Evolutionary conservation across 1,284 basidiomycete genomes (phyloP).

Genomic region (Pseudozyma flocculosa): DNA sequence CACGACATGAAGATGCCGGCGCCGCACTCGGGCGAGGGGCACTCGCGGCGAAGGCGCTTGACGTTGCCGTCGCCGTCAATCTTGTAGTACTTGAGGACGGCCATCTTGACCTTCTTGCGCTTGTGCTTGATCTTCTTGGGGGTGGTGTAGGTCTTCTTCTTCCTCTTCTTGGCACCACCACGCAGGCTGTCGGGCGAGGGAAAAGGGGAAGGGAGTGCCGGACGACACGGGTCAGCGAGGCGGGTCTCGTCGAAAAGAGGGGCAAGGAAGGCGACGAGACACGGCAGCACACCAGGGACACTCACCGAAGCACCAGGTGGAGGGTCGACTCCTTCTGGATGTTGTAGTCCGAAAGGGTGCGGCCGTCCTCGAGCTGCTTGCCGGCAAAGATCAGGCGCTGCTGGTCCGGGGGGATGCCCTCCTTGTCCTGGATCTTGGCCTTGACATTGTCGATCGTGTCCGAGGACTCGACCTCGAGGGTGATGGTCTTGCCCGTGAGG

Average conservation of each 20-base stretch:
- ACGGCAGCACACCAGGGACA: neutral
- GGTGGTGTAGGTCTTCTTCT: slow-evolving; percentile 98
- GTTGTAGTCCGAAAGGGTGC: slow-evolving; percentile 67
- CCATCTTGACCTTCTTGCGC: slow-evolving; percentile 98
- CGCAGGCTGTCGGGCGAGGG: slow-evolving; percentile 68
- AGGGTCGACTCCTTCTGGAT: slow-evolving; percentile 68
- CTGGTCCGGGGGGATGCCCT: slow-evolving; percentile 87
- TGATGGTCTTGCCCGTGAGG: slow-evolving; percentile 59
- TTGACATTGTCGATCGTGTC: slow-evolving; percentile 59
- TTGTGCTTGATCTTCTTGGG: slow-evolving; percentile 99
- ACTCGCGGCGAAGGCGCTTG: slow-evolving; percentile 97
- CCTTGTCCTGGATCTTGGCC: slow-evolving; percentile 64
- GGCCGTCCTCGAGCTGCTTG: slow-evolving; percentile 76
- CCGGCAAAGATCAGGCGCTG: slow-evolving; percentile 97
- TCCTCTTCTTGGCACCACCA: slow-evolving; percentile 98
- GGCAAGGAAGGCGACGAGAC: neutral
- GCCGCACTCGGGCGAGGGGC: slow-evolving; percentile 64
- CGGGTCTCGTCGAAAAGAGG: neutral
- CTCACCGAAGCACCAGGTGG: slow-evolving; percentile 51
- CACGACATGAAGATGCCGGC: slow-evolving; percentile 57
- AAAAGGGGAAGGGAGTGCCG: neutral
- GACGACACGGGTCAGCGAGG: neutral
- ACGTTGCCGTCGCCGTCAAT: slow-evolving; percentile 99
- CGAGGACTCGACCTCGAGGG: slow-evolving; percentile 59
- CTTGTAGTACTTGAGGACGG: slow-evolving; percentile 99